Conservation (phyloP, 2,329 filamentous ascomycete species). For the Trichoderma oligosporum region DNA sequence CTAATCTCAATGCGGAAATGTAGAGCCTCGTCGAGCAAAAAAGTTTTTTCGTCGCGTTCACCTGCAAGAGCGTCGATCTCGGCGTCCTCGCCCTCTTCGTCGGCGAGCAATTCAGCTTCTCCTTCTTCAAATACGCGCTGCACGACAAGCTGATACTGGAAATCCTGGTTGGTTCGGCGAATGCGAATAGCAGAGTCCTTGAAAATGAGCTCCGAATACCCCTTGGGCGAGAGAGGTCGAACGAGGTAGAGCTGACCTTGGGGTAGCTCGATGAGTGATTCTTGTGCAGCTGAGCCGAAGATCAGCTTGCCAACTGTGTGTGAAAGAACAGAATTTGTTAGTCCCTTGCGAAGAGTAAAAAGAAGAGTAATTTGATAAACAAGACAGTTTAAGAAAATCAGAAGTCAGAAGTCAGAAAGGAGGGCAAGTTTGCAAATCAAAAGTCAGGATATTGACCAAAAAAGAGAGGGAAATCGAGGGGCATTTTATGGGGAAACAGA, state of each 20-base stretch:
- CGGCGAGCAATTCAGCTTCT: slow-evolving; percentile 84
- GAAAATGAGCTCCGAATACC: slow-evolving; percentile 98
- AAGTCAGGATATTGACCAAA: not conserved
- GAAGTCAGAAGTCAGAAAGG: too few species aligned
- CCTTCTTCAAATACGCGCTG: slow-evolving; percentile 97
- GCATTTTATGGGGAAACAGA: not conserved
- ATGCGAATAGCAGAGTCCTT: slow-evolving; percentile 93
- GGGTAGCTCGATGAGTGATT: slow-evolving; percentile 88
- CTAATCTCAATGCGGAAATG: slow-evolving; percentile 82
- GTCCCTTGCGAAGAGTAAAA: too few species aligned
- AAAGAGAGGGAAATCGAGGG: slow-evolving; percentile 1
- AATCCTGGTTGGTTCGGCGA: slow-evolving; percentile 88
- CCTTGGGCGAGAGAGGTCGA: slow-evolving; percentile 89
- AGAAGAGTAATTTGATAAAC: too few species aligned
- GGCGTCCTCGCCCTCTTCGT: slow-evolving; percentile 82
- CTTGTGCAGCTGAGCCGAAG: slow-evolving; percentile 82
- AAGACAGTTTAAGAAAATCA: too few species aligned
- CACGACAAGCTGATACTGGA: slow-evolving; percentile 94
- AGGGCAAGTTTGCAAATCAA: not conserved
- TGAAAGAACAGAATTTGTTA: not conserved
- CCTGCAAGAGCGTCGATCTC: slow-evolving; percentile 67
- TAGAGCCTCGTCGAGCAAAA: slow-evolving; percentile 87
- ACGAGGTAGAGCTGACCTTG: slow-evolving; percentile 98
- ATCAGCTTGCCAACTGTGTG: slow-evolving; percentile 79
- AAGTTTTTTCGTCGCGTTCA: slow-evolving; percentile 96